These are phyloP conservation scores for Phytophthora fragariaefolia DNA, from an alignment of 352 stramenopile species.

Conservation along the genomic window DNA sequence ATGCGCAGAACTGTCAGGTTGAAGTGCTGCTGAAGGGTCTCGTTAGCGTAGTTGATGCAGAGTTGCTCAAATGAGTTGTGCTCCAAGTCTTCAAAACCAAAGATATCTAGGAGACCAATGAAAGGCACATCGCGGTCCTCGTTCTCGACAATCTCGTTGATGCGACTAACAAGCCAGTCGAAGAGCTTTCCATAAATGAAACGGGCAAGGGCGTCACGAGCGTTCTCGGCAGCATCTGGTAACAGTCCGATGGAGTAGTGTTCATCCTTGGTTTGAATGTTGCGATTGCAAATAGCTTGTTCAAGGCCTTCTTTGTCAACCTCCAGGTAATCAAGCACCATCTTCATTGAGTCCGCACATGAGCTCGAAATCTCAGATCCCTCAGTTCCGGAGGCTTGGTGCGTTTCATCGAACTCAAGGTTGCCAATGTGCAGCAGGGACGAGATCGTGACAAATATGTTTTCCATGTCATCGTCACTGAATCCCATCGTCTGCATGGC, in stretches of 20 bases:
- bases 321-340: slow-evolving; percentile 90
- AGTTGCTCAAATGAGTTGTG: slow-evolving; percentile 96
- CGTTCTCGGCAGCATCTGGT: slow-evolving; percentile 86
- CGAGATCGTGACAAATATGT: slow-evolving; percentile 92
- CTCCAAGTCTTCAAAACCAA: slow-evolving; percentile 87
- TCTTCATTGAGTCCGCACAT: slow-evolving; percentile 65
- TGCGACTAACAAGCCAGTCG: slow-evolving; percentile 86
- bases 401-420: slow-evolving; percentile 87
- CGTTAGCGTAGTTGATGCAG: slow-evolving; percentile 96
- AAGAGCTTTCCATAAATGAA: slow-evolving; percentile 97
- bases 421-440: slow-evolving; percentile 96
- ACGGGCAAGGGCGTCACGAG: slow-evolving; percentile 94
- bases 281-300: slow-evolving; percentile 90
- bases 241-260: slow-evolving; percentile 81
- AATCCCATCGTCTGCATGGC: slow-evolving; percentile 92
- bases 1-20: slow-evolving; percentile 89
- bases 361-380: slow-evolving; percentile 65
- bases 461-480: slow-evolving; percentile 85
- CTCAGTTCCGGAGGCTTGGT: slow-evolving; percentile 67
- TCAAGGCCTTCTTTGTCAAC: slow-evolving; percentile 89
- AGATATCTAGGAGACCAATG: slow-evolving; percentile 89
- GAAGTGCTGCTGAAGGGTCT: slow-evolving; percentile 94
- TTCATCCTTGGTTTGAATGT: slow-evolving; percentile 95
- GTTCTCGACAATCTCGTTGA: slow-evolving; percentile 87
- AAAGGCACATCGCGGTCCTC: slow-evolving; percentile 61